Evolutionary conservation across 768 basidiomycete species (phyloP).

Genomic region (Artomyces pyxidatus): DNA sequence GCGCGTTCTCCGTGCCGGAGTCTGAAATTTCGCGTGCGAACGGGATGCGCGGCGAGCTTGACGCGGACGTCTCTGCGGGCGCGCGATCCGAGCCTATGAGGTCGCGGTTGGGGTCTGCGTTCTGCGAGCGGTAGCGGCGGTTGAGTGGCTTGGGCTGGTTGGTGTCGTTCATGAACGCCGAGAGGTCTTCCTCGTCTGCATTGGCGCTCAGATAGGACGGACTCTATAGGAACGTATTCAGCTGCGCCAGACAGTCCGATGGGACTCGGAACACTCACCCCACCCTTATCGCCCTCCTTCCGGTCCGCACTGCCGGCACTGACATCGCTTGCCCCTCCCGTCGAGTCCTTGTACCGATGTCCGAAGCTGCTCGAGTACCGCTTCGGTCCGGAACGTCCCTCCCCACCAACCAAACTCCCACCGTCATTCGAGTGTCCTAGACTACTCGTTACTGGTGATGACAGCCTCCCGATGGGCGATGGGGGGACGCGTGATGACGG

Average conservation of each 20-base stretch:
- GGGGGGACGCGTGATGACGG: constrained; percentile 35
- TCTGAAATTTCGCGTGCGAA: constrained; percentile 13
- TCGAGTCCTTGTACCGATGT: constrained; percentile 48
- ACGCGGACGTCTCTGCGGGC: not conserved
- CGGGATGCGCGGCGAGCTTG: constrained; percentile 2
- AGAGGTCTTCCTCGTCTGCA: constrained; percentile 72
- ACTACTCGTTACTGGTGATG: constrained; percentile 29
- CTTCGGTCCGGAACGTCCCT: constrained; percentile 31
- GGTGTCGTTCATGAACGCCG: constrained; percentile 70
- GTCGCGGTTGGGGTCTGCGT: constrained; percentile 12
- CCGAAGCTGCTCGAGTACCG: constrained; percentile 76
- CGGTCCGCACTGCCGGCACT: constrained; percentile 31
- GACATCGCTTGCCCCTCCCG: constrained; percentile 28
- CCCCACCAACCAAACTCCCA: constrained; percentile 13
- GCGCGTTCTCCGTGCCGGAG: constrained; percentile 12
- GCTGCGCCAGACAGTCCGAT: not conserved
- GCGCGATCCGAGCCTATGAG: not conserved
- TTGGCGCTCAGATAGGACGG: constrained; percentile 39
- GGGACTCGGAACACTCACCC: constrained; percentile 2
- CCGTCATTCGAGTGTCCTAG: constrained; percentile 28
- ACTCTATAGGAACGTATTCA: constrained; percentile 18
- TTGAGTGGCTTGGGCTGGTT: constrained; percentile 58
- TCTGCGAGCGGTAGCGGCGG: constrained; percentile 17
- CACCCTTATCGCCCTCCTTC: constrained; percentile 17
- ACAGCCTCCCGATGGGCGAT: constrained; percentile 28